A percentile compares a stretch with the other conserved stretches of the same genome.
phyloP scores from a whole-genome alignment of 192 early-diverging fungal genomes.

The Backusella macrospora region DNA sequence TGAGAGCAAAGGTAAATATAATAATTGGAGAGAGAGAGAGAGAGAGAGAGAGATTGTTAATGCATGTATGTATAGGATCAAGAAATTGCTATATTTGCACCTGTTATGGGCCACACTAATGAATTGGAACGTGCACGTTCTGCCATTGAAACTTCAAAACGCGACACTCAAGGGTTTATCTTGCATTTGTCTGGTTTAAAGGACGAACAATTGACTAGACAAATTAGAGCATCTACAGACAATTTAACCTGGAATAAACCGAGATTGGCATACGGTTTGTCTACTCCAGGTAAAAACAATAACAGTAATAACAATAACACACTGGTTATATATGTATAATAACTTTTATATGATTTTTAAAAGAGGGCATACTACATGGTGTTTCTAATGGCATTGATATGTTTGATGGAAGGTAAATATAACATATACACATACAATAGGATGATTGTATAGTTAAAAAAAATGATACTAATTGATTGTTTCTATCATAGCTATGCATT shows the following conservation, averaged over 20 bases:
- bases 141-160: slow-evolving; percentile 46
- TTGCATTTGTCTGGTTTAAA: slow-evolving; percentile 46
- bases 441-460: background rate
- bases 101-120: slow-evolving; percentile 47
- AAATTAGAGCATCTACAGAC: slow-evolving; percentile 50
- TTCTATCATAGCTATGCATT: slow-evolving; percentile 56
- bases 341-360: background rate
- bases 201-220: slow-evolving; percentile 36
- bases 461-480: background rate
- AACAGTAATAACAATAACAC: no score
- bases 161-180: slow-evolving; percentile 53
- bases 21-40: background rate
- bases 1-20: slow-evolving; percentile 39
- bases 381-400: slow-evolving; percentile 65
- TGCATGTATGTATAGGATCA: slow-evolving; percentile 14
- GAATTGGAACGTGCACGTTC: slow-evolving; percentile 52
- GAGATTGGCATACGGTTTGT: slow-evolving; percentile 55
- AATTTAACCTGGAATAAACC: slow-evolving; percentile 59
- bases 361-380: slow-evolving; percentile 54
- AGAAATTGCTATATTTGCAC: slow-evolving; percentile 50
- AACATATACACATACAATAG: no score
- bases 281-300: slow-evolving; percentile 48
- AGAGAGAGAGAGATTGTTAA: background rate
- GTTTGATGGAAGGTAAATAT: slow-evolving; percentile 57
- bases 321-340: background rate